Percentiles rank a stretch among this genome's conserved stretches.
Conservation (phyloP, 495 filamentous ascomycete genomes). For the Neurospora cerealis region DNA sequence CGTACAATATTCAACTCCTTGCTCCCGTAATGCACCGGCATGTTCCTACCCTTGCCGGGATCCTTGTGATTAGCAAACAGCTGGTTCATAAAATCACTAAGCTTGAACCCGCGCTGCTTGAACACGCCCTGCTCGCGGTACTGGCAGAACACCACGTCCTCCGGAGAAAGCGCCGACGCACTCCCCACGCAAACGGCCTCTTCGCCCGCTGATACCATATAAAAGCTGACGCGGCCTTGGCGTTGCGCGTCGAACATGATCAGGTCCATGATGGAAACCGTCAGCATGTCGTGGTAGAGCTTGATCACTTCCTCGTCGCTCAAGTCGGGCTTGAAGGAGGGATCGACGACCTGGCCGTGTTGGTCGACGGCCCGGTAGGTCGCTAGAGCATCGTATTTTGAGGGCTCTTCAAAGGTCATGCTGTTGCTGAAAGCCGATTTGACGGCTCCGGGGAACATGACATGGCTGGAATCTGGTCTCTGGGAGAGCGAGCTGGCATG, state of each 20-base stretch:
- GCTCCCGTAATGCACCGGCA: conserved; percentile 96
- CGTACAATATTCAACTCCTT: conserved; percentile 68
- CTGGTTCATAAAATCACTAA: conserved; percentile 89
- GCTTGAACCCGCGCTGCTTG: conserved; percentile 76
- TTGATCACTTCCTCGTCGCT: conserved; percentile 60
- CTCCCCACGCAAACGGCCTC: conserved; percentile 88
- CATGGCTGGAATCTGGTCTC: conserved; percentile 57
- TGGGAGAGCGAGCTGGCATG: conserved; percentile 41
- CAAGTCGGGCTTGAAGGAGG: conserved; percentile 51
- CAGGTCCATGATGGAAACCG: conserved; percentile 85
- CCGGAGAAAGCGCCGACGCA: conserved; percentile 65
- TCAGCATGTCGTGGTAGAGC: conserved; percentile 50
- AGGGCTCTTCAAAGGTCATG: conserved; percentile 65
- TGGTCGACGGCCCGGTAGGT: conserved; percentile 85
- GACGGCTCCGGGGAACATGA: conserved; percentile 91
- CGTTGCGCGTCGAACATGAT: conserved; percentile 85
- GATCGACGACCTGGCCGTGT: conserved; percentile 68
- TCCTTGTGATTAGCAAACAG: conserved; percentile 86
- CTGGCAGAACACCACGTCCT: conserved; percentile 88
- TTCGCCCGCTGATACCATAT: conserved; percentile 95
- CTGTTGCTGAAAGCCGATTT: conserved; percentile 81
- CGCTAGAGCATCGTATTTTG: conserved; percentile 58
- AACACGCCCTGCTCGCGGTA: conserved; percentile 92
- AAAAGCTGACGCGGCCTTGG: conserved; percentile 83
- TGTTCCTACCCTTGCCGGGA: conserved; percentile 75